Conservation (phyloP, 2,329 filamentous ascomycete species). For the Magnaporthiopsis rhizophila region DNA sequence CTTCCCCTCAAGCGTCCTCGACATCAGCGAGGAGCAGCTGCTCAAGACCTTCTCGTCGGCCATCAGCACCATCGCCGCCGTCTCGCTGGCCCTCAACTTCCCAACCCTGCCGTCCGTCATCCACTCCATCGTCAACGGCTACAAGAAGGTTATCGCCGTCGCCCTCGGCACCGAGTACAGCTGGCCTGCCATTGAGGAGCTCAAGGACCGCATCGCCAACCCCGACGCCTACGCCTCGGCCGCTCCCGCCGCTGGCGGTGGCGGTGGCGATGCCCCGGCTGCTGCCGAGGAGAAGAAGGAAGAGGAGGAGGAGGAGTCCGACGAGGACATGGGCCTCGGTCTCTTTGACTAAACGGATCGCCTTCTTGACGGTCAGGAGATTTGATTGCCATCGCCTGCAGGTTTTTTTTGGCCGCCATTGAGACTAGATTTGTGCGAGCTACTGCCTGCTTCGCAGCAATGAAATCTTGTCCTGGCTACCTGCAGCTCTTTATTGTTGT, state of each 20-base stretch:
- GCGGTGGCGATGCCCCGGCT: constrained; percentile 40
- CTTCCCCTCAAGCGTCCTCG: constrained; percentile 78
- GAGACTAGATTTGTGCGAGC: constrained; percentile 2
- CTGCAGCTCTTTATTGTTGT: not conserved
- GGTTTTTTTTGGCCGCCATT: not conserved
- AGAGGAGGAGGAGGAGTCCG: constrained; percentile 61
- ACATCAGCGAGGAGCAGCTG: constrained; percentile 92
- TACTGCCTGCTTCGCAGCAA: constrained; percentile 4
- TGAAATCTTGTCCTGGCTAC: constrained; percentile 5
- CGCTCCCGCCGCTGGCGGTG: constrained; percentile 60
- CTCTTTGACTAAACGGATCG: constrained; percentile 44
- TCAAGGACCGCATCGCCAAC: constrained; percentile 99
- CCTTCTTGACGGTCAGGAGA: not conserved
- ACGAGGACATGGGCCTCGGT: constrained; percentile 65
- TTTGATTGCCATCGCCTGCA: constrained; percentile 1
- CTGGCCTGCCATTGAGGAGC: constrained; percentile 92
- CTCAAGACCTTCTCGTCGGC: constrained; percentile 73
- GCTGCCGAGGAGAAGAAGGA: constrained; percentile 48
- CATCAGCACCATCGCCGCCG: constrained; percentile 76
- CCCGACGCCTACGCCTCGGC: constrained; percentile 89
- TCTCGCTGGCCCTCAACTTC: constrained; percentile 91
- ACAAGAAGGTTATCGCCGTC: constrained; percentile 93
- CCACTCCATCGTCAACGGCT: constrained; percentile 92
- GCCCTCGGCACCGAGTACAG: constrained; percentile 84
- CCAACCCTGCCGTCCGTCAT: constrained; percentile 93